A percentile compares a stretch with the other conserved stretches of the same genome.
Evolutionary conservation across 371 early-diverging fungal genomes (phyloP).

Genomic region (Rhizopus microsporus): DNA sequence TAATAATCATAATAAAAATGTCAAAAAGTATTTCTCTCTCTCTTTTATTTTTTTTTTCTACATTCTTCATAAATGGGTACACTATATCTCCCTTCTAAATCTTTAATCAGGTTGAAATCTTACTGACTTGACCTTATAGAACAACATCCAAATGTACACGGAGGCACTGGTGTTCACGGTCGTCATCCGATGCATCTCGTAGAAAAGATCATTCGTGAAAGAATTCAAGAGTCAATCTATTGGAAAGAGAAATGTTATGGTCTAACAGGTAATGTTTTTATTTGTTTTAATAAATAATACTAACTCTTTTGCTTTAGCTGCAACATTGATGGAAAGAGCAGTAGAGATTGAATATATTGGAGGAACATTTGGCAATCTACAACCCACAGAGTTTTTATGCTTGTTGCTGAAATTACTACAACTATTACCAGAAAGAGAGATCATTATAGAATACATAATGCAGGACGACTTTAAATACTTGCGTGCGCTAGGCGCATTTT

Average conservation of each 20-base stretch:
- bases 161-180: constrained; percentile 78
- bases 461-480: constrained; percentile 86
- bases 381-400: constrained; percentile 91
- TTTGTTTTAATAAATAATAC: background rate
- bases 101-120: no score
- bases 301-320: constrained; percentile 54
- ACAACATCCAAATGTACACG: constrained; percentile 34
- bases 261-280: constrained; percentile 67
- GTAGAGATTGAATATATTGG: constrained; percentile 79
- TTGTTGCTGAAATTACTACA: constrained; percentile 87
- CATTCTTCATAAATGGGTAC: no score
- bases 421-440: constrained; percentile 86
- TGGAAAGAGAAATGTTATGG: constrained; percentile 98
- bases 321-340: constrained; percentile 88
- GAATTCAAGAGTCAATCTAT: constrained; percentile 90
- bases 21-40: no score
- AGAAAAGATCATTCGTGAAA: constrained; percentile 89
- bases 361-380: constrained; percentile 83
- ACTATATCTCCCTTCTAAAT: no score
- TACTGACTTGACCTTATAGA: background rate
- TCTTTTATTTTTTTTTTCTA: no score
- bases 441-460: constrained; percentile 75
- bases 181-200: constrained; percentile 90
- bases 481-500: constrained; percentile 88
- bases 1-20: no score